phyloP scores from a whole-genome alignment of 2,329 filamentous ascomycete species.

The Elsinoe batatas region DNA sequence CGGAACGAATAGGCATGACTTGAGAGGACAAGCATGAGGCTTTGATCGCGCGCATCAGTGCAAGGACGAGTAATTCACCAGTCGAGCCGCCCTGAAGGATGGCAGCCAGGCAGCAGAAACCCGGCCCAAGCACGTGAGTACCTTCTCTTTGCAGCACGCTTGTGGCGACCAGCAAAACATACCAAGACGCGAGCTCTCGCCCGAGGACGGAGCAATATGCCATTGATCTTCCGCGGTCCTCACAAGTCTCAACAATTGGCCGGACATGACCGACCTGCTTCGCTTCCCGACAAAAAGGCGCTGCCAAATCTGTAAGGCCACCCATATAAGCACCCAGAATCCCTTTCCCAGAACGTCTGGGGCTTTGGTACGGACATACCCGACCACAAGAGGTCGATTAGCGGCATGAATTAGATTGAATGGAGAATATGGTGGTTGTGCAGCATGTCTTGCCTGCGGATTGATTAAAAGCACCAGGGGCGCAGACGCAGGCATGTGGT shows the following conservation, averaged over 20 bases:
- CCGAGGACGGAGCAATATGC: background rate
- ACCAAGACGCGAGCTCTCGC: background rate
- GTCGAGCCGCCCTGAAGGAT: too few species aligned
- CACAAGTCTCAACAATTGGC: background rate
- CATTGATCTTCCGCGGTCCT: background rate
- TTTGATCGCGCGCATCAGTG: too few species aligned
- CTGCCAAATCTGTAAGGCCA: background rate
- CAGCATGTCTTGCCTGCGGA: too few species aligned
- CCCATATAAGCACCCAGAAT: conserved; percentile 1
- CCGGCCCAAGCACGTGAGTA: too few species aligned
- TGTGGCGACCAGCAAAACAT: too few species aligned
- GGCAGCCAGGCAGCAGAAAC: too few species aligned
- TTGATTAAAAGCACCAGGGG: too few species aligned
- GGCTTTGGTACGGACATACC: background rate
- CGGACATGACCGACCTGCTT: background rate
- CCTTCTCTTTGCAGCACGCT: too few species aligned
- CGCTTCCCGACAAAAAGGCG: background rate
- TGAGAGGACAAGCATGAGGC: too few species aligned
- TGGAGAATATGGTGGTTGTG: background rate
- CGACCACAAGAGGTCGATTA: background rate
- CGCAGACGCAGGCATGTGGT: too few species aligned
- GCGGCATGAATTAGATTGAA: background rate
- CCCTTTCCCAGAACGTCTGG: background rate
- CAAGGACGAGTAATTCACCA: too few species aligned
- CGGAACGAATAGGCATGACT: too few species aligned